phyloP scores from a whole-genome alignment of 1,284 basidiomycete genomes.

The Meripilus lineatus region DNA sequence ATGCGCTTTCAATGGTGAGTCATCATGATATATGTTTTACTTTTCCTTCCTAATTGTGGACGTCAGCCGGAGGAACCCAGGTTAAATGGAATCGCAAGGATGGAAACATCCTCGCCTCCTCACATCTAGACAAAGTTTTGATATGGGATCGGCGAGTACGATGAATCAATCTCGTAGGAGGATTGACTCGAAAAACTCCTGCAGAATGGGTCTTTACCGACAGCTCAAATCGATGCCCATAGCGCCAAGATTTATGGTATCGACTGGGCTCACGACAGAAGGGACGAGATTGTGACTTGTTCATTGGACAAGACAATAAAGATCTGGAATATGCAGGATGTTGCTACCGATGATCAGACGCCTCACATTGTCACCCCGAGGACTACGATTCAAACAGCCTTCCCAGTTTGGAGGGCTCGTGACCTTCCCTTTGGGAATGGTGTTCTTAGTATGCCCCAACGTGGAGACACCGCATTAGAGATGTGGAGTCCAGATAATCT shows the following conservation, averaged over 20 bases:
- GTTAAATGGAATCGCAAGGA: constrained; percentile 94
- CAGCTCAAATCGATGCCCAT: constrained; percentile 76
- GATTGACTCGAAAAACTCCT: no score
- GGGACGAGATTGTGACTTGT: constrained; percentile 85
- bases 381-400: constrained; percentile 66
- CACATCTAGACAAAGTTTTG: constrained; percentile 78
- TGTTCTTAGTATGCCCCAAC: constrained; percentile 85
- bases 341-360: constrained; percentile 4
- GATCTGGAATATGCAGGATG: constrained; percentile 59
- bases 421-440: constrained; percentile 92
- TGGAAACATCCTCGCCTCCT: constrained; percentile 80
- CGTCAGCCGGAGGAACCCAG: constrained; percentile 79
- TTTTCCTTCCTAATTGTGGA: neutral
- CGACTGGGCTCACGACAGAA: constrained; percentile 80
- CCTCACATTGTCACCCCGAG: constrained; percentile 35
- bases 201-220: constrained; percentile 86
- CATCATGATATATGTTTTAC: no score
- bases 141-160: constrained; percentile 85
- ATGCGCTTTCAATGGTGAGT: constrained; percentile 69
- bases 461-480: constrained; percentile 81
- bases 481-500: constrained; percentile 67
- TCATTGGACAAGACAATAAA: constrained; percentile 92
- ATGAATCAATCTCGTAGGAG: no score
- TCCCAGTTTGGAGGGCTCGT: constrained; percentile 94
- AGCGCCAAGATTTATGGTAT: constrained; percentile 91